These are phyloP conservation scores for Chrysanthemum makinoi DNA, from an alignment of 129 eudicot genomes.

Conservation along the genomic window DNA sequence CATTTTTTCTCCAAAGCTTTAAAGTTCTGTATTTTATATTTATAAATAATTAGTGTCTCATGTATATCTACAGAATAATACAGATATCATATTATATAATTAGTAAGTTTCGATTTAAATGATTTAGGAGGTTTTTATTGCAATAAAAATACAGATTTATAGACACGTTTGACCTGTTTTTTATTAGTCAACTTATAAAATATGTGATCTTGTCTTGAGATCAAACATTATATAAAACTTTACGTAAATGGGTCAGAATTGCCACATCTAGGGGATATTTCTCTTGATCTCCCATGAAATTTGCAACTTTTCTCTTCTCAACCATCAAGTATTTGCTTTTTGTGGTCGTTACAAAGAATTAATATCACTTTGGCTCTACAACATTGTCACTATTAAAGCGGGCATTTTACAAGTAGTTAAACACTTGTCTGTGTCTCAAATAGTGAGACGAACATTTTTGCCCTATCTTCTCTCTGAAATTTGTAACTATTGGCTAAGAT, in stretches of 20 bases:
- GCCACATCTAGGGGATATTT: slow-evolving; percentile 4
- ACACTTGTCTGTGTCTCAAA: not conserved
- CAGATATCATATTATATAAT: not conserved
- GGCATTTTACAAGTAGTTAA: not conserved
- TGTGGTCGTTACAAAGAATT: not conserved
- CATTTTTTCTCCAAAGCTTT: not conserved
- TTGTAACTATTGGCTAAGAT: not conserved
- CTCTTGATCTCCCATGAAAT: not conserved
- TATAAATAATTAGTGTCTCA: not conserved
- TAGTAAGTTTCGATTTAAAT: not conserved
- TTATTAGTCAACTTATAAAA: too few relatives aligned
- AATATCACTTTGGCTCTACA: not conserved
- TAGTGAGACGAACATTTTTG: not conserved
- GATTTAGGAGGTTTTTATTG: not conserved
- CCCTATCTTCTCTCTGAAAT: not conserved
- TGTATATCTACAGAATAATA: not conserved
- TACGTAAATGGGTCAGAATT: not conserved
- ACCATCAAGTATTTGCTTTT: not conserved
- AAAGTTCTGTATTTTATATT: not conserved
- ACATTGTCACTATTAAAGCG: not conserved
- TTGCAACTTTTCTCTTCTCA: not conserved
- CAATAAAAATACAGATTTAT: not conserved
- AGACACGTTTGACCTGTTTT: too few relatives aligned
- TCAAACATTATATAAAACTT: too few relatives aligned
- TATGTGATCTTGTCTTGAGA: too few relatives aligned